Evolutionary conservation across 1,139 yeast genomes (phyloP).

Genomic region (Candida sojae): DNA sequence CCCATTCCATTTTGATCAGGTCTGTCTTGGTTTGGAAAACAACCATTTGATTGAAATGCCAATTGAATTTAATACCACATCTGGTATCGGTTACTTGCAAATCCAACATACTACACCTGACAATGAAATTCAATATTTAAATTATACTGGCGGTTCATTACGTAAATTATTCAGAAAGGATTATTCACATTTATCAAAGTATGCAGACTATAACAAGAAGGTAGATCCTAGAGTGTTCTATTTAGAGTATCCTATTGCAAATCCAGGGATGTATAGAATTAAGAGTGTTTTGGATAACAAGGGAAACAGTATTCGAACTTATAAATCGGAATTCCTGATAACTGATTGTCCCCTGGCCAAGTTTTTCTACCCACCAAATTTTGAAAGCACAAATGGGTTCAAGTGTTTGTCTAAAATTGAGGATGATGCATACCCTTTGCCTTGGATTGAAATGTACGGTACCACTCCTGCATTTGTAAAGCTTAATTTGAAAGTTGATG

Average conservation of each 20-base stretch:
- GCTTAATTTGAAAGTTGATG: conserved; percentile 60
- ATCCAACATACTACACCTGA: conserved; percentile 62
- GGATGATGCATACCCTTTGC: conserved; percentile 52
- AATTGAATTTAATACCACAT: conserved; percentile 77
- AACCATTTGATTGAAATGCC: conserved; percentile 52
- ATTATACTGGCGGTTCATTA: conserved; percentile 61
- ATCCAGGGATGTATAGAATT: conserved; percentile 76
- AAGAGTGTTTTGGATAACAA: conserved; percentile 66
- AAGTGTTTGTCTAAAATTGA: conserved; percentile 53
- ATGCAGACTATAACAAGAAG: conserved; percentile 19
- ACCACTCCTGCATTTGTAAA: conserved; percentile 73
- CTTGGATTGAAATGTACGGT: conserved; percentile 60
- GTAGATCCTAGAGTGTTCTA: conserved; percentile 41
- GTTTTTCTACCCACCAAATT: conserved; percentile 37
- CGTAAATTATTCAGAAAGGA: conserved; percentile 44
- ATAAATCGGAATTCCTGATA: conserved; percentile 64
- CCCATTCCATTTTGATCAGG: conserved; percentile 61
- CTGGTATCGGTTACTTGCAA: conserved; percentile 69
- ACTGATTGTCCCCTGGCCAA: conserved; percentile 78
- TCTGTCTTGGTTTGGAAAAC: conserved; percentile 53
- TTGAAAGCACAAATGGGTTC: conserved; percentile 31
- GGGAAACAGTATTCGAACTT: conserved; percentile 62
- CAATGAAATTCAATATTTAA: conserved; percentile 47
- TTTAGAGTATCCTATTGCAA: conserved; percentile 56
- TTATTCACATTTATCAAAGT: conserved; percentile 33